phyloP scores from a whole-genome alignment of 192 early-diverging fungal species.

The Pilobolus umbonatus region DNA sequence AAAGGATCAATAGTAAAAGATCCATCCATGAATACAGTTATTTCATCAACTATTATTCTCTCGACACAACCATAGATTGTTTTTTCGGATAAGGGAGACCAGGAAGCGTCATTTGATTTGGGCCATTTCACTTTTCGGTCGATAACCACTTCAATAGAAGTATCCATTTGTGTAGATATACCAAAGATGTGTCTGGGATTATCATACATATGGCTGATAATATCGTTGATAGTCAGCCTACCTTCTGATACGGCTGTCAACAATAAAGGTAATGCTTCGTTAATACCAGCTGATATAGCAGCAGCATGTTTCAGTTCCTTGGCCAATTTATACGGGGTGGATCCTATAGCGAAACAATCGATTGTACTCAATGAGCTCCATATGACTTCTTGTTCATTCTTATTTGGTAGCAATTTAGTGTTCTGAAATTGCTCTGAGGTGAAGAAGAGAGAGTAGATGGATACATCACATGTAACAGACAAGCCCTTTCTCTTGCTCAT shows the following conservation, averaged over 20 bases:
- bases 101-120: constrained; percentile 31
- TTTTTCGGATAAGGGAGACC: constrained; percentile 61
- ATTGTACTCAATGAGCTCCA: constrained; percentile 78
- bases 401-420: constrained; percentile 40
- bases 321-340: constrained; percentile 59
- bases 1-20: constrained; percentile 35
- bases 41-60: constrained; percentile 86
- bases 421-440: constrained; percentile 42
- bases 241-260: constrained; percentile 79
- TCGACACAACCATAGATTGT: constrained; percentile 68
- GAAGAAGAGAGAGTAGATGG: constrained; percentile 80
- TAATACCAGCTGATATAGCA: constrained; percentile 48
- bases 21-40: constrained; percentile 86
- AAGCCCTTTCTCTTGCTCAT: constrained; percentile 85
- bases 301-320: constrained; percentile 43
- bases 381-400: constrained; percentile 65
- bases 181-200: constrained; percentile 91
- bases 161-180: constrained; percentile 88
- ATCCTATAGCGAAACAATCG: constrained; percentile 89
- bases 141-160: constrained; percentile 91
- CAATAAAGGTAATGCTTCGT: constrained; percentile 71
- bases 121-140: constrained; percentile 62
- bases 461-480: constrained; percentile 90
- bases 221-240: constrained; percentile 71
- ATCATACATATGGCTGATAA: constrained; percentile 68